Evolutionary conservation across 2,329 filamentous ascomycete species (phyloP).

Genomic region (Zarea fungicola): DNA sequence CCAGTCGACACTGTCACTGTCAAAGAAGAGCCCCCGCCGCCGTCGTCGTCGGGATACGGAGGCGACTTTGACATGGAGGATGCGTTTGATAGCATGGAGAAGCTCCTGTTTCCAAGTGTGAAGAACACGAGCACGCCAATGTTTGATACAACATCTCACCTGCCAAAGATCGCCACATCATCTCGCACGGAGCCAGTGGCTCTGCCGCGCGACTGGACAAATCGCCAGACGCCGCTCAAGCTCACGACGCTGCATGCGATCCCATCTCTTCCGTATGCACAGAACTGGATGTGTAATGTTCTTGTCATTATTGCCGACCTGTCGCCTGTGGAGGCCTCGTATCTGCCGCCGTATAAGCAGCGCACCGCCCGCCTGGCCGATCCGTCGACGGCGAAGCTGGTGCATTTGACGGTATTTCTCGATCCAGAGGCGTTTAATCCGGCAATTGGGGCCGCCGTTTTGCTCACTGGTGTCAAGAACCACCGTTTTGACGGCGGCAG

Average conservation of each 20-base stretch:
- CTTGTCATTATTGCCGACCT: conserved; percentile 46
- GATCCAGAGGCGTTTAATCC: conserved; percentile 46
- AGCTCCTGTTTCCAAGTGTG: conserved; percentile 24
- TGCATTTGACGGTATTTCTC: conserved; percentile 50
- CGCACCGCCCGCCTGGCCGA: conserved; percentile 48
- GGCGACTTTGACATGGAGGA: conserved; percentile 25
- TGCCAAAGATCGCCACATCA: conserved; percentile 10
- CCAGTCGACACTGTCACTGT: too few relatives aligned
- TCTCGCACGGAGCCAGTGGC: conserved; percentile 24
- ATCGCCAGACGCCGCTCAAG: conserved; percentile 41
- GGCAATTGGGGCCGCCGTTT: conserved; percentile 41
- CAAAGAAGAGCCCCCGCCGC: background rate
- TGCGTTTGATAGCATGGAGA: conserved; percentile 34
- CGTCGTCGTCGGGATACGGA: background rate
- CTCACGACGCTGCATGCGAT: conserved; percentile 47
- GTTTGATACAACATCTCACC: too few relatives aligned
- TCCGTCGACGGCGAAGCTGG: conserved; percentile 46
- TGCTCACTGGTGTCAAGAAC: conserved; percentile 53
- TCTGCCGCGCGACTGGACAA: conserved; percentile 36
- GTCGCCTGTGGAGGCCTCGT: conserved; percentile 42
- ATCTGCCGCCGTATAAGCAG: conserved; percentile 45
- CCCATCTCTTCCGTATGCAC: conserved; percentile 48
- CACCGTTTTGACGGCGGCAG: conserved; percentile 47
- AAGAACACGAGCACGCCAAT: conserved; percentile 15
- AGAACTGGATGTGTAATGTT: conserved; percentile 54